Conservation (phyloP, 805 yeast genomes). For the Pichia paraexigua region DNA sequence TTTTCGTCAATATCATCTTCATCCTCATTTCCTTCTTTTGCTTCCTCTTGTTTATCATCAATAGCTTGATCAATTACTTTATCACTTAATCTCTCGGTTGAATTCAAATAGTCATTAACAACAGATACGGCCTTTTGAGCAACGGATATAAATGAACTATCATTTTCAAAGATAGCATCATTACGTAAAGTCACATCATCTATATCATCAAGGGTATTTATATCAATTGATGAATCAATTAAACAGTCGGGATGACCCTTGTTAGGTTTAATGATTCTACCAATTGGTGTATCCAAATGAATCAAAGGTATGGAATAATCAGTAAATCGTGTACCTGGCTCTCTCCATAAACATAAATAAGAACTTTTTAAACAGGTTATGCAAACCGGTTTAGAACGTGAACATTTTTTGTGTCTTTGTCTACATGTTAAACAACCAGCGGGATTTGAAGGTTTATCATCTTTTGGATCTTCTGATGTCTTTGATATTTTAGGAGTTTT, state of each 20-base stretch:
- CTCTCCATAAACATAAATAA: constrained; percentile 7
- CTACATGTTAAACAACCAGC: constrained; percentile 38
- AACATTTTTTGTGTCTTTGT: constrained; percentile 35
- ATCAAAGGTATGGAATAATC: constrained; percentile 1
- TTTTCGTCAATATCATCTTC: neutral
- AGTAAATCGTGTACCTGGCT: constrained; percentile 3
- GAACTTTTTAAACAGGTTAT: constrained; percentile 10
- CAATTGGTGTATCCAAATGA: neutral
- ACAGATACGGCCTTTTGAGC: constrained; percentile 6
- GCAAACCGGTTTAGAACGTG: constrained; percentile 21
- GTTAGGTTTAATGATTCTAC: neutral
- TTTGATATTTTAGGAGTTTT: neutral
- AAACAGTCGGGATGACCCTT: neutral
- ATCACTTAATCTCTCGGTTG: neutral
- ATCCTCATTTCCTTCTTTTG: neutral
- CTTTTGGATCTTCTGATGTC: neutral
- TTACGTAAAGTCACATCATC: neutral
- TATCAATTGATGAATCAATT: neutral
- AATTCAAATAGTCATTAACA: constrained; percentile 3
- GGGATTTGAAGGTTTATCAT: neutral
- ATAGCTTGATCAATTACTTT: neutral
- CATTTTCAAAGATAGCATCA: neutral
- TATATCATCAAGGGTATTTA: neutral
- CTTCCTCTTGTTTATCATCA: neutral
- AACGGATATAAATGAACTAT: neutral